These are phyloP conservation scores for Leptographium procerum DNA, from an alignment of 2,329 filamentous ascomycete genomes.

Conservation along the genomic window DNA sequence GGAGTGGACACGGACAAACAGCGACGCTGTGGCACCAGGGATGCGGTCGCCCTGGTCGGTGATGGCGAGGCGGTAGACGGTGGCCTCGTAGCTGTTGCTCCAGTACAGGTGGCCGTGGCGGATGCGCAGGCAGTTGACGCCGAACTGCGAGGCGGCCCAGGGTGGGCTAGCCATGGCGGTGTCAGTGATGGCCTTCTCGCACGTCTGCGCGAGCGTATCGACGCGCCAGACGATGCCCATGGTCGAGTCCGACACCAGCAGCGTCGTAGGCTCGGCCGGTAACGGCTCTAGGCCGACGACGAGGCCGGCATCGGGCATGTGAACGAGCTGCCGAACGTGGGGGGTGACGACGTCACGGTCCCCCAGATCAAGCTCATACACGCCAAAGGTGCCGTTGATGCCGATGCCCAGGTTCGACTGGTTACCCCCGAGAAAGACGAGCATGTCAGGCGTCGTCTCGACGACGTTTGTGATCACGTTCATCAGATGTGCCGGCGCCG, in stretches of 20 bases:
- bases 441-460: conserved; percentile 11
- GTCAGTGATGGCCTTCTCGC: conserved; percentile 11
- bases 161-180: conserved; percentile 21
- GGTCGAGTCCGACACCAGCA: conserved; percentile 17
- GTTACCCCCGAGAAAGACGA: conserved; percentile 11
- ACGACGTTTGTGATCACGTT: conserved; percentile 8
- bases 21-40: neutral
- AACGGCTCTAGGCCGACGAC: conserved; percentile 14
- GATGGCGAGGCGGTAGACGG: conserved; percentile 13
- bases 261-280: conserved; percentile 5
- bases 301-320: conserved; percentile 12
- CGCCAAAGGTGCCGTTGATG: neutral
- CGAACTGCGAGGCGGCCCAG: conserved; percentile 24
- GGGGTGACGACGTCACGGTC: too few species aligned
- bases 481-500: neutral
- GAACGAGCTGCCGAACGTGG: conserved; percentile 6
- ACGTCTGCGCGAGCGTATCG: conserved; percentile 13
- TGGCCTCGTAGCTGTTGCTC: conserved; percentile 30
- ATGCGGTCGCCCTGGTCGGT: conserved; percentile 2
- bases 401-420: neutral
- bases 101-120: conserved; percentile 33
- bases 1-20: neutral
- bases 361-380: conserved; percentile 6
- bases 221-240: conserved; percentile 17
- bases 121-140: conserved; percentile 27